A percentile compares a stretch with the other conserved stretches of the same genome.
These are phyloP conservation scores for Saccharomyces pastorianus DNA, from an alignment of 1,139 yeast genomes.

Conservation along the genomic window DNA sequence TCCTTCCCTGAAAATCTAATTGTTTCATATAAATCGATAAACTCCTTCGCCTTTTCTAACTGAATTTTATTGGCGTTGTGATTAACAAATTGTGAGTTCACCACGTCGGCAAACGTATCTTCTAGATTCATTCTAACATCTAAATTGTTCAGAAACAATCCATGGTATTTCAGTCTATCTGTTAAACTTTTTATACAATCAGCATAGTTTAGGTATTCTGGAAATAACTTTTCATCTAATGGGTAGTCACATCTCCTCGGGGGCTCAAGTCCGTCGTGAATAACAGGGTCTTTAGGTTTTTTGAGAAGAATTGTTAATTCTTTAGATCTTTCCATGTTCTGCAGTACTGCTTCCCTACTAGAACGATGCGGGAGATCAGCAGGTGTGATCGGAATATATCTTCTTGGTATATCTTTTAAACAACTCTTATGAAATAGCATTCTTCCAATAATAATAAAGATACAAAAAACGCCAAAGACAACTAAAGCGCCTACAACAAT, in stretches of 20 bases:
- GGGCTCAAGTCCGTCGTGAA: slow-evolving; percentile 31
- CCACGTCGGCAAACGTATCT: slow-evolving; percentile 23
- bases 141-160: slow-evolving; percentile 20
- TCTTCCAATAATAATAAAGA: slow-evolving; percentile 44
- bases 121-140: slow-evolving; percentile 13
- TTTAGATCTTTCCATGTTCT: slow-evolving; percentile 35
- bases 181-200: slow-evolving; percentile 26
- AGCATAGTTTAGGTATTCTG: slow-evolving; percentile 27
- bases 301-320: slow-evolving; percentile 22
- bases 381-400: slow-evolving; percentile 57
- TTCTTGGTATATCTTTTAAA: slow-evolving; percentile 66
- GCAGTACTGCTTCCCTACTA: slow-evolving; percentile 37
- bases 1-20: slow-evolving; percentile 60
- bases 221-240: slow-evolving; percentile 20
- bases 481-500: slow-evolving; percentile 71
- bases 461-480: slow-evolving; percentile 43
- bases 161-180: slow-evolving; percentile 28
- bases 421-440: slow-evolving; percentile 51
- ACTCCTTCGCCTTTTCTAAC: slow-evolving; percentile 29
- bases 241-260: slow-evolving; percentile 22
- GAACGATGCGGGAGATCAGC: slow-evolving; percentile 52
- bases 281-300: slow-evolving; percentile 24
- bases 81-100: slow-evolving; percentile 17
- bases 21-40: slow-evolving; percentile 57
- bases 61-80: slow-evolving; percentile 11